phyloP scores from a whole-genome alignment of 78 protist species.

The Monosiga brevicollis region DNA sequence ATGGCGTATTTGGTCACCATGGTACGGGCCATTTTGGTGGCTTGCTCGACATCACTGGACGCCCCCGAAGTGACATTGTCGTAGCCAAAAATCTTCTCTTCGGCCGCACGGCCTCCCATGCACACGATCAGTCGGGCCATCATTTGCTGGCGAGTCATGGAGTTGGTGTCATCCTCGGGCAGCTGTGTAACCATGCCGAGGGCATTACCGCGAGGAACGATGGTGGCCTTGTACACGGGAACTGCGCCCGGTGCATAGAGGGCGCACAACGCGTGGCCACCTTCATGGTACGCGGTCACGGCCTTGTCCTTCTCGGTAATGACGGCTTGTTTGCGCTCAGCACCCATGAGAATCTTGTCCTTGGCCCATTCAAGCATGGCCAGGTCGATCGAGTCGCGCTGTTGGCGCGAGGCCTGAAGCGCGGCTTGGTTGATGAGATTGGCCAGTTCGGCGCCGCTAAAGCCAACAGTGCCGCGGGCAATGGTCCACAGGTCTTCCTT shows the following conservation, averaged over 20 bases:
- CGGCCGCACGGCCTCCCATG: constrained; percentile 90
- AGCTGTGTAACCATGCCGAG: constrained; percentile 63
- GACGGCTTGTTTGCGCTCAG: constrained; percentile 49
- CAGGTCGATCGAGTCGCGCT: constrained; percentile 28
- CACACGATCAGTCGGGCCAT: constrained; percentile 61
- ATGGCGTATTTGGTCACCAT: constrained; percentile 71
- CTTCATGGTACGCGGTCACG: constrained; percentile 87
- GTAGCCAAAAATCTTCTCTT: constrained; percentile 70
- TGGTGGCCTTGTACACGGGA: constrained; percentile 89
- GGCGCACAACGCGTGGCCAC: constrained; percentile 93
- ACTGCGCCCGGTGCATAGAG: constrained; percentile 47
- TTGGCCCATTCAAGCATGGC: constrained; percentile 62
- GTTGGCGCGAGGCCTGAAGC: constrained; percentile 51
- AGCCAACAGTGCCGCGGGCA: constrained; percentile 73
- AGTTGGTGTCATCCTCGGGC: constrained; percentile 43
- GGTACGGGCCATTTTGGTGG: constrained; percentile 38
- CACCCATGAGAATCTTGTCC: constrained; percentile 85
- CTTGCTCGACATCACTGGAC: constrained; percentile 32
- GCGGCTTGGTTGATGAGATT: constrained; percentile 85
- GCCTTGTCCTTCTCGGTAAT: constrained; percentile 8
- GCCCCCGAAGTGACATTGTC: constrained; percentile 57
- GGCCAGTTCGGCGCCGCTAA: constrained; percentile 77
- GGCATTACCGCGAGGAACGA: constrained; percentile 75
- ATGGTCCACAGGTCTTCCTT: constrained; percentile 18
- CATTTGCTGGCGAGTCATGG: constrained; percentile 43